phyloP scores from a whole-genome alignment of 768 basidiomycete species.

The Suillus spraguei region DNA sequence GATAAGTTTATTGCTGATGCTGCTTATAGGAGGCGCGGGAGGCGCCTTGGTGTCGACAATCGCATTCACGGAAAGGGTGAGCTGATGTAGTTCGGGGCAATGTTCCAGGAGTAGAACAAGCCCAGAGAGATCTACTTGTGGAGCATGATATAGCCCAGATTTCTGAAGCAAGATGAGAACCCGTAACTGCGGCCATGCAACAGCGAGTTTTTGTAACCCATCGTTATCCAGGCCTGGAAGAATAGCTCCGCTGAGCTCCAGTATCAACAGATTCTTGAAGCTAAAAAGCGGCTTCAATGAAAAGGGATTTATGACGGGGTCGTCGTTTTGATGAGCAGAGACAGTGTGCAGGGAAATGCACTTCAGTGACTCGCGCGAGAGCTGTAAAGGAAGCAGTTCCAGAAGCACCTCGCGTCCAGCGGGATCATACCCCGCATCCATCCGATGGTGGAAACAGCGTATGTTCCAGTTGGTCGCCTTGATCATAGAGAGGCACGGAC shows the following conservation, averaged over 20 bases:
- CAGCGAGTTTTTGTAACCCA: constrained; percentile 26
- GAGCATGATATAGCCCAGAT: background rate
- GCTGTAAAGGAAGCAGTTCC: constrained; percentile 1
- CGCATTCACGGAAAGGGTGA: constrained; percentile 20
- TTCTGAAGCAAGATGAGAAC: constrained; percentile 23
- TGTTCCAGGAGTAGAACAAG: constrained; percentile 4
- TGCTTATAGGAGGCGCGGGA: background rate
- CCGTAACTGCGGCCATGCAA: constrained; percentile 32
- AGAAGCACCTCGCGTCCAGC: constrained; percentile 4
- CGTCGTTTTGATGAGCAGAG: constrained; percentile 9
- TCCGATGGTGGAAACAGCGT: constrained; percentile 11
- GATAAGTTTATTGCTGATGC: constrained; percentile 18
- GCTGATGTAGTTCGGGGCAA: constrained; percentile 4
- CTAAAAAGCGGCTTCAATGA: constrained; percentile 28
- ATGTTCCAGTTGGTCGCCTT: constrained; percentile 9
- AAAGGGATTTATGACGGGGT: constrained; percentile 30
- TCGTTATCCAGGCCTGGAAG: constrained; percentile 22
- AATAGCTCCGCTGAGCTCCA: constrained; percentile 24
- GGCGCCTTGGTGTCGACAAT: constrained; percentile 32
- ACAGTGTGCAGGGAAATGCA: constrained; percentile 2
- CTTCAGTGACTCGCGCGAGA: constrained; percentile 4
- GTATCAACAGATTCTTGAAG: constrained; percentile 22
- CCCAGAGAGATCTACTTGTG: constrained; percentile 5
- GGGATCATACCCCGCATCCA: constrained; percentile 10
- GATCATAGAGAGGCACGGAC: constrained; percentile 4